Evolutionary conservation across 2,329 filamentous ascomycete genomes (phyloP), one percentile per base, ranked within the genome.

Genomic region (Cladorrhinum sp.): DNA sequence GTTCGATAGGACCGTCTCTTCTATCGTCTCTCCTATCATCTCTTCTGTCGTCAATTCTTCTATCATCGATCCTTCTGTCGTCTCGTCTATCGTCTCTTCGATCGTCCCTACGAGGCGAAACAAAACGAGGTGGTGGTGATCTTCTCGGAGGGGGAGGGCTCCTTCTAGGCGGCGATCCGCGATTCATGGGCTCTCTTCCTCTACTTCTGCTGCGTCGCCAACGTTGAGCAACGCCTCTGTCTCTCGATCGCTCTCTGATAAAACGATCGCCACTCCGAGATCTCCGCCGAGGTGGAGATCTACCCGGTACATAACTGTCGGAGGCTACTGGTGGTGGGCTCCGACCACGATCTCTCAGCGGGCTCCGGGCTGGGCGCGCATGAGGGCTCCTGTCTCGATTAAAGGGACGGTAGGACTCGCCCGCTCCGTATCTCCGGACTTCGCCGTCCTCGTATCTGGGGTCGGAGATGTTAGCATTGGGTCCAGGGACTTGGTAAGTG

Each of bases 361-460:
- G 67, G 58, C 66, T 70, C 24, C 71, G 58, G 9, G 59, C 62
- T 28, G 68, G 57, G 26, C 66, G 65, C 16, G 53, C 30, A 21
- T 46, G 42, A 61, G 72, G 70, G 18, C 70, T 72, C 28, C 72
- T 66, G 49, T 73, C 69, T n/a, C 68, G 68, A 57, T 83, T 84
- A 61, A 82, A 85, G 10, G 83, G 83, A 62, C 83, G 76, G 77
- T 84, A 86, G 39, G 82, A 85, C 72, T 86, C 83, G 61, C 83
- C 83, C 12, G 84, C 84, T 56, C 83, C 83, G 70, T 86, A 86
- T 68, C 83, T 78, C 64, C 84, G 81, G 58, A 86, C 84, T 73
- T 86, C 83, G 50, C 83, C 83, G 65, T 86, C 83, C 65, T 86
- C 83, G 67, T 83, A 86, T 70, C 83, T 85, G 62, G 28, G 54